Base-by-base conservation (phyloP, 2,329 filamentous ascomycete species). In the Epichloe gansuensis region DNA sequence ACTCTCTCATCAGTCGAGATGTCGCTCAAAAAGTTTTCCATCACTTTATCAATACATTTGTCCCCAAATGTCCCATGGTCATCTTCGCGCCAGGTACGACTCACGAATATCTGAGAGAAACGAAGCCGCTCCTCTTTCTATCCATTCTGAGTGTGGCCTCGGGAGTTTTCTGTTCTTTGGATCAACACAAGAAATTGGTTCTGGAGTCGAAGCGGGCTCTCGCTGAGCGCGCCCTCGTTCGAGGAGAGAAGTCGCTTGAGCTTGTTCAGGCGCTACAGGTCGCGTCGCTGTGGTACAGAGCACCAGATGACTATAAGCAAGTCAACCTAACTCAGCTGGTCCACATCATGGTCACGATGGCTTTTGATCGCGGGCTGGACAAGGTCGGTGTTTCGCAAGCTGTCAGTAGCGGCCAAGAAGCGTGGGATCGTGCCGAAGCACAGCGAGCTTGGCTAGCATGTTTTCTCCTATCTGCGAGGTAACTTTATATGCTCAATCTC, bases 391-490 rank as follows among this genome's bases (percentile, higher is more conserved):
- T 36, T 8, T 12, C 27, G 13, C 44, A 52, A 39, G 5, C 21
- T 9, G 38, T 13, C 21, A 27, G 11, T 27, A 15, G 21, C 8
- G 17, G 25, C 13, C 44, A 42, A 6, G 39, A 47, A 17, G 15
- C 39, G 25, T 52, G 51, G 51, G 51, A 39, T 39, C 44, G 45
- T 13, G 51, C 51, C 27, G 51, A 52, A 34, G 51, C 27, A 15
- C 45, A 49, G 35, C 39, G 51, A 27, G 45, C 51, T 15, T 52
- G 51, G 51, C 45, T 52, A 2, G 45, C 36, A 13, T 52, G 51
- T n/a, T 52, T 49, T 52, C 45, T 44, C 34, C 11, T 52, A 25
- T 48, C 45, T 17, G 40, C 46, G 31, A 52, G 51, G 51, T 52
- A 35, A 17, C 13, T 11, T 21, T 21, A 12, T 11, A 4, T 4